Evolutionary conservation across 2,329 filamentous ascomycete genomes (phyloP).

Genomic region (Gnomoniopsis smithogilvyi): DNA sequence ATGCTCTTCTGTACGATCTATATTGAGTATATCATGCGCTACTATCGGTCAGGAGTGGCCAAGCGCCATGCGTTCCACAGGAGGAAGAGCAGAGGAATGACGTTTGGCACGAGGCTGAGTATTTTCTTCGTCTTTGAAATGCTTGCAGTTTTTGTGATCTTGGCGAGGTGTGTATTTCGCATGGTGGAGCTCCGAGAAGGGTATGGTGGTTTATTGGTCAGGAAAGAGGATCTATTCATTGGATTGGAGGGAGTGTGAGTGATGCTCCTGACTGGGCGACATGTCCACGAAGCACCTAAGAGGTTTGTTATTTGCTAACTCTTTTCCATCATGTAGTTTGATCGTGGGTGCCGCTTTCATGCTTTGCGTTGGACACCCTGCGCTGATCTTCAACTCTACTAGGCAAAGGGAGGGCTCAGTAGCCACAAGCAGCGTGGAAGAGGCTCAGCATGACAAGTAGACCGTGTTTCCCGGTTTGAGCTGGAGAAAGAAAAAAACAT

Average conservation of each 20-base stretch:
- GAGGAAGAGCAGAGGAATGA: background rate
- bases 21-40: slow-evolving; percentile 44
- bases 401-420: background rate
- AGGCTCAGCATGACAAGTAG: background rate
- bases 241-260: slow-evolving; percentile 18
- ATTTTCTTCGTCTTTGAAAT: slow-evolving; percentile 50
- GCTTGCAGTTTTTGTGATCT: slow-evolving; percentile 55
- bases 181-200: slow-evolving; percentile 63
- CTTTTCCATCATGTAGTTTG: background rate
- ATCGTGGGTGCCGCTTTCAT: slow-evolving; percentile 5
- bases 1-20: slow-evolving; percentile 48
- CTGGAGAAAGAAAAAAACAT: background rate
- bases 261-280: background rate
- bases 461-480: background rate
- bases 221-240: slow-evolving; percentile 20
- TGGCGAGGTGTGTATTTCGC: slow-evolving; percentile 59
- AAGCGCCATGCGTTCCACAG: background rate
- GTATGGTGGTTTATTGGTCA: slow-evolving; percentile 53
- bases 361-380: slow-evolving; percentile 15
- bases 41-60: slow-evolving; percentile 23
- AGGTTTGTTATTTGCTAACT: background rate
- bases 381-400: slow-evolving; percentile 2
- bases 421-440: background rate
- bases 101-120: slow-evolving; percentile 30
- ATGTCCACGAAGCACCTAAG: no score